Base-by-base conservation (phyloP, 805 yeast genomes). In the Yamadazyma phyllophila region DNA sequence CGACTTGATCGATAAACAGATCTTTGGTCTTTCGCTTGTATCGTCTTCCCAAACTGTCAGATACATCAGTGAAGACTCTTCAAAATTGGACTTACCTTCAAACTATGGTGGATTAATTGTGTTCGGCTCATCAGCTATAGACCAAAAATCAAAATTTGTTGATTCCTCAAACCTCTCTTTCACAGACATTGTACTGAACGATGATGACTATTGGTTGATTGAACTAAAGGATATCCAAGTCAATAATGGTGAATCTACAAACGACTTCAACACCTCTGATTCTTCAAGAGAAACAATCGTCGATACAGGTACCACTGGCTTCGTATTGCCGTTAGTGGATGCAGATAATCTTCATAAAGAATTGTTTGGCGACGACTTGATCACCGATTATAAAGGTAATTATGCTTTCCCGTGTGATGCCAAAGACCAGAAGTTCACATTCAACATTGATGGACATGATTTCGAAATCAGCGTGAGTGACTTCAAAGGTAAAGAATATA, bases 271-370 rank as follows among this genome's bases (percentile, higher is more conserved):
- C 12, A 50, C 62, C 2, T 50, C 58, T 29, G 44, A 32, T 15
- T 52, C 62, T n/a, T 33, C 41, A 12, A 64, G 77, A 56, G 49
- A 59, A 3, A 82, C 80, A 6, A 69, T 82, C 26, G 65, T 83
- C 15, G 89, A 83, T 58, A 78, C 85, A 6, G 89, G 88, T 16
- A 82, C 88, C 2, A 82, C 88, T 0, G 76, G 83, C 2, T 61
- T 83, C 20, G 78, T 79, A 2, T 61, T 81, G 36, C 80, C 85
- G 5, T 60, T 73, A 10, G 65, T 60, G 17, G 88, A 83, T 55
- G 87, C 88, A 1, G 47, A 69, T 34, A 65, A 50, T 16, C 45
- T 82, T 12, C 88, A 83, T 56, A 37, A 48, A 34, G 30, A 47
- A 26, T 62, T 82, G 4, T 78, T 67, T 53, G 81, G 83, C 43